Evolutionary conservation across 2,329 filamentous ascomycete genomes (phyloP).

Genomic region (Trichoderma cornu-damae): DNA sequence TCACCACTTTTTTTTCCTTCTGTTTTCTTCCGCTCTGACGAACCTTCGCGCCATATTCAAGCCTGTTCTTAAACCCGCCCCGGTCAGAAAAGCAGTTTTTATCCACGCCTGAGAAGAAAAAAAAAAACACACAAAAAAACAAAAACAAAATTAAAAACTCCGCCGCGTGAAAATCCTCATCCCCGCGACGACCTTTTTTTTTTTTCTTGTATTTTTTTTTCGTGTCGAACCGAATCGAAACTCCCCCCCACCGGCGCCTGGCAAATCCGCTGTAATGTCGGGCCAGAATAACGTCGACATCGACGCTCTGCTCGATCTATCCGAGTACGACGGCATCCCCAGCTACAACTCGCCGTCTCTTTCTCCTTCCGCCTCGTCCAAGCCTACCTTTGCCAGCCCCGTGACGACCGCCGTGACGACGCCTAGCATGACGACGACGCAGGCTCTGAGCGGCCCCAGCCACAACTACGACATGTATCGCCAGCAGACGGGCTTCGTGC

Average conservation of each 20-base stretch:
- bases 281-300: constrained; percentile 46
- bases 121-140: no score
- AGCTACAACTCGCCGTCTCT: constrained; percentile 57
- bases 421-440: constrained; percentile 53
- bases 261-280: constrained; percentile 32
- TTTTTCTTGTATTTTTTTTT: no score
- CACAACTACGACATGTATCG: constrained; percentile 94
- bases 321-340: constrained; percentile 55
- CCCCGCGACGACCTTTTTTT: not conserved
- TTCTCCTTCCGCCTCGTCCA: constrained; percentile 51
- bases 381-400: constrained; percentile 49
- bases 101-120: constrained; percentile 4
- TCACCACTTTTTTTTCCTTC: no score
- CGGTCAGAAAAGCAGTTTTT: no score
- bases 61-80: no score
- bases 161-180: no score
- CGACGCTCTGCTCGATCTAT: constrained; percentile 56
- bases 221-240: not conserved
- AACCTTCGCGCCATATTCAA: constrained; percentile 23
- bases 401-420: constrained; percentile 49
- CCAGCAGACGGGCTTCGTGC: constrained; percentile 89
- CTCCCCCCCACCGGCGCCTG: not conserved
- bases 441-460: constrained; percentile 71
- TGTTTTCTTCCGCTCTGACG: constrained; percentile 20
- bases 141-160: no score